Evolutionary conservation across 805 yeast genomes (phyloP).

Genomic region (Osmozyma mogii): DNA sequence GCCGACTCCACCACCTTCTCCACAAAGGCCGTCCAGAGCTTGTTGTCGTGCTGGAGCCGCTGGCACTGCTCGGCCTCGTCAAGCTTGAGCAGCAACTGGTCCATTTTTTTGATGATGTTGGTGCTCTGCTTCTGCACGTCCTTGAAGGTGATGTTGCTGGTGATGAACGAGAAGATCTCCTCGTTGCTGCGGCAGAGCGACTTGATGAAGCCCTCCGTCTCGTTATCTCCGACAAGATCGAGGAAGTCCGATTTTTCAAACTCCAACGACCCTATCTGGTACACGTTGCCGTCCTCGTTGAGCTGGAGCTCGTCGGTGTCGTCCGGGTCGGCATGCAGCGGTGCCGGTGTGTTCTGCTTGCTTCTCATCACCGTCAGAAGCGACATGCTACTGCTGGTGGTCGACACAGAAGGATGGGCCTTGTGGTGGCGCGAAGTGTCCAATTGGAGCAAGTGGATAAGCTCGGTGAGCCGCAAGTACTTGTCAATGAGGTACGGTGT

Average conservation of each 20-base stretch:
- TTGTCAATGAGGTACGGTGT: conserved; percentile 66
- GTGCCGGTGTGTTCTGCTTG: no score
- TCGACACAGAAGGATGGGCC: conserved; percentile 6
- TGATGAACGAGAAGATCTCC: conserved; percentile 30
- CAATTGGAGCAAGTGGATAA: conserved; percentile 39
- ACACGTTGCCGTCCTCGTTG: conserved; percentile 23
- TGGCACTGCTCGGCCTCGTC: conserved; percentile 14
- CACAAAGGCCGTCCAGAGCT: conserved; percentile 31
- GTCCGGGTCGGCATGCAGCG: conserved; percentile 2
- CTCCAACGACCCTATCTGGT: conserved; percentile 40
- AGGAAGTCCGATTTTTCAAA: conserved; percentile 45
- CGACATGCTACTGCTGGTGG: conserved; percentile 7
- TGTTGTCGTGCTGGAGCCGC: conserved; percentile 25
- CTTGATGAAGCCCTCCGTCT: conserved; percentile 52
- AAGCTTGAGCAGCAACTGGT: conserved; percentile 15
- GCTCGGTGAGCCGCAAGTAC: conserved; percentile 50
- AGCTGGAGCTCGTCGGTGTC: conserved; percentile 16
- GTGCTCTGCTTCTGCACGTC: conserved; percentile 36
- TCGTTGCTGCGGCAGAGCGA: conserved; percentile 25
- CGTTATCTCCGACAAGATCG: conserved; percentile 25
- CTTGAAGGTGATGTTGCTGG: conserved; percentile 33
- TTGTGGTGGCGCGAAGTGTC: conserved; percentile 4
- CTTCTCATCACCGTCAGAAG: no score
- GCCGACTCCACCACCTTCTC: conserved; percentile 21
- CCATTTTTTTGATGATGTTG: conserved; percentile 23